Conservation (phyloP, 805 yeast genomes). For the Priceomyces haplophilus region DNA sequence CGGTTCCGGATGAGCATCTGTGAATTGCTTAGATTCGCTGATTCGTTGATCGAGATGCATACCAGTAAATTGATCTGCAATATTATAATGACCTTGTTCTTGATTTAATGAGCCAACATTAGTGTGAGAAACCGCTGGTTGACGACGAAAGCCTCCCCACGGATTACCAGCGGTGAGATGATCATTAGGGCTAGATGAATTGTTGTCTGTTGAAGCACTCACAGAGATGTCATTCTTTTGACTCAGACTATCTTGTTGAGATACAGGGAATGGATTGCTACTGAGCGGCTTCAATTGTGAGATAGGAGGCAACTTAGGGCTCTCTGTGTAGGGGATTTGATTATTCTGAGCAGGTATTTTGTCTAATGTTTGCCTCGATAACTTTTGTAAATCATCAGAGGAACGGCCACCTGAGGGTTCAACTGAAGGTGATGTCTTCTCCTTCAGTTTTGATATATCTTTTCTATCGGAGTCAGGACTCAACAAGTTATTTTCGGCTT, state of each 20-base stretch:
- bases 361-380: too few relatives aligned
- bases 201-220: background rate
- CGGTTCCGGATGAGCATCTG: slow-evolving; percentile 13
- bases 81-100: background rate
- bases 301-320: background rate
- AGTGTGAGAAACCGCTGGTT: background rate
- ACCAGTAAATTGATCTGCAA: background rate
- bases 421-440: background rate
- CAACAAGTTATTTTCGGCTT: too few relatives aligned
- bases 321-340: background rate
- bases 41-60: background rate
- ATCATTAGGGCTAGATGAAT: background rate
- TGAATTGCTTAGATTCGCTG: background rate
- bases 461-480: too few relatives aligned
- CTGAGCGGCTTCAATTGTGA: background rate
- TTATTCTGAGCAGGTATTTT: background rate
- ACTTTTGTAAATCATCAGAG: too few relatives aligned
- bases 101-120: background rate
- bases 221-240: slow-evolving; percentile 3
- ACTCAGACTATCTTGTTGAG: background rate
- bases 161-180: slow-evolving; percentile 25
- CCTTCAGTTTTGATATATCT: background rate
- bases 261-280: slow-evolving; percentile 8
- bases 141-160: slow-evolving; percentile 29
- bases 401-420: background rate